These are phyloP conservation scores for Elasticomyces elasticus DNA, from an alignment of 495 filamentous ascomycete species.

Conservation along the genomic window DNA sequence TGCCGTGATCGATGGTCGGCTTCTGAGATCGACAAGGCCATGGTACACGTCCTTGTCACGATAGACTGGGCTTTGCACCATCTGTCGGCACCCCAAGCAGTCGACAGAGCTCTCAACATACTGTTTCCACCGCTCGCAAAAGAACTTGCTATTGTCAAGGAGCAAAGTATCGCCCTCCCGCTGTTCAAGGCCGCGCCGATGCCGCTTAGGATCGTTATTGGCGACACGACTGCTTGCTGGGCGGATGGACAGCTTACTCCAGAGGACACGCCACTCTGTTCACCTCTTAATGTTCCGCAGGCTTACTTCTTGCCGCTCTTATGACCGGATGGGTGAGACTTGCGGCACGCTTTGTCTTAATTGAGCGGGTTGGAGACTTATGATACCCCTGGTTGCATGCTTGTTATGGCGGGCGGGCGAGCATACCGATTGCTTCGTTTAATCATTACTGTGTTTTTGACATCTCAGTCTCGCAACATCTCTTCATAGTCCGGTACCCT, in stretches of 20 bases:
- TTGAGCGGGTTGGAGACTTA: too few relatives aligned
- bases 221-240: background rate
- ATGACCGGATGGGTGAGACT: background rate
- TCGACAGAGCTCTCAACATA: background rate
- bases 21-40: background rate
- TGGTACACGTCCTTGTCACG: background rate
- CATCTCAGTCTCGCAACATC: too few relatives aligned
- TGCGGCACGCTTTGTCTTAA: background rate
- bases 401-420: too few relatives aligned
- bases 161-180: background rate
- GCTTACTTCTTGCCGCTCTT: background rate
- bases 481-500: too few relatives aligned
- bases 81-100: background rate
- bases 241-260: background rate
- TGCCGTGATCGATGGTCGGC: background rate
- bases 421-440: too few relatives aligned
- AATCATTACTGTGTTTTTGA: too few relatives aligned
- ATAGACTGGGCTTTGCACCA: constrained; percentile 3
- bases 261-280: background rate
- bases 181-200: background rate
- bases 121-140: background rate
- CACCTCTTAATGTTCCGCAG: background rate
- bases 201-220: background rate
- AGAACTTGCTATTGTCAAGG: background rate
- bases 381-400: too few relatives aligned